Base-by-base conservation (phyloP, 2,329 filamentous ascomycete species). In the Aulographum hederae region DNA sequence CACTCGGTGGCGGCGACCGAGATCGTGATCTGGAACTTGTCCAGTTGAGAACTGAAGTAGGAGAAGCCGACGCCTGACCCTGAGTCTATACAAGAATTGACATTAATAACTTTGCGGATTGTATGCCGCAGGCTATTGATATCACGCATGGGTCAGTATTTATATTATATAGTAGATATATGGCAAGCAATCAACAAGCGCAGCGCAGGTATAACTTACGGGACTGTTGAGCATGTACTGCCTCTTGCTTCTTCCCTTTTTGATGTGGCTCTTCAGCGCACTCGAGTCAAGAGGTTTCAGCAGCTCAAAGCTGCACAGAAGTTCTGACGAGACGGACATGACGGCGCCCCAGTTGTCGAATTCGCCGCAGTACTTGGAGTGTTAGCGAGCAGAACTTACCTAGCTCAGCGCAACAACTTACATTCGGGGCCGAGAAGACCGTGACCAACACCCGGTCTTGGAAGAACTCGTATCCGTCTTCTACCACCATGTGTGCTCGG, bases 331-430 rank as follows among this genome's bases (percentile, higher is more conserved):
- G 15, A 98, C 89, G 2, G 86, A 93, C 89, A 98, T 98, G 42
- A 95, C 85, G 11, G 89, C 89, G 14, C 89, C 89, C 82, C 89
- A 95, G 41, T 98, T 98, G 51, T 98, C 89, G 43, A 98, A 98
- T 54, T 98, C 89, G 42, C 89, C 89, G 46, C 89, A 98, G 49
- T 98, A 95, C 80, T 92, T 34, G 4, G 5, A n/a, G 18, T 40
- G 26, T 45, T 49, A 41, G 40, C 35, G 25, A n/a, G 13, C 29
- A 23, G 18, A 15, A 19, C 18, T 31, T 3, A 16, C 16, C 18
- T 12, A 11, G 11, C 23, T 12, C n/a, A 18, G 5, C 4, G 14
- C 14, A 14, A n/a, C 13, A 2, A 67, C 81, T 68, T 63, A 92
- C 84, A 48, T 98, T 98, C 17, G 89, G 89, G 31, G 89, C 89